A percentile compares a stretch with the other conserved stretches of the same genome.
Evolutionary conservation across 2,329 filamentous ascomycete genomes (phyloP).

Genomic region (Pseudocercospora cruenta): DNA sequence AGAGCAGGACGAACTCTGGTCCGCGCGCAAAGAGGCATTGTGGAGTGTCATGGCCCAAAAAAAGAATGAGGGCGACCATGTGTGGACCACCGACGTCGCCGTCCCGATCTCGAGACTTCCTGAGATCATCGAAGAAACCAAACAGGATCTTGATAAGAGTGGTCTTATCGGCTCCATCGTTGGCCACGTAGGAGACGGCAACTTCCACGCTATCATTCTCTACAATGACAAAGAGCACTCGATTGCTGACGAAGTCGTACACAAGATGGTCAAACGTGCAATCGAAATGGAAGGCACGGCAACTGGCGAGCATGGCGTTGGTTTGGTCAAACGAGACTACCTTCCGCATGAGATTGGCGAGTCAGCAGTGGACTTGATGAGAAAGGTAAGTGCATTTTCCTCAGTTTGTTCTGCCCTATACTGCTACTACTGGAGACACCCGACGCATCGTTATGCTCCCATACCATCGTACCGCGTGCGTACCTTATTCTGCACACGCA

Average conservation of each 20-base stretch:
- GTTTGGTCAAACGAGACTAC: slow-evolving; percentile 83
- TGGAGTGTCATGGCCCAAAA: slow-evolving; percentile 72
- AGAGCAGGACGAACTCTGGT: slow-evolving; percentile 73
- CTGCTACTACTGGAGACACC: neutral
- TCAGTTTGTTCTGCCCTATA: neutral
- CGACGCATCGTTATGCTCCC: neutral
- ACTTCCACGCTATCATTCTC: slow-evolving; percentile 70
- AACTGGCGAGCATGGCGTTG: slow-evolving; percentile 83
- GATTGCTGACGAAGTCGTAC: slow-evolving; percentile 71
- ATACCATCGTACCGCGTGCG: neutral
- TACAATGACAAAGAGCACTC: slow-evolving; percentile 69
- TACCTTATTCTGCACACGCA: neutral
- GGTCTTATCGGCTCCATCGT: slow-evolving; percentile 69
- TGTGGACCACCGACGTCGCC: slow-evolving; percentile 82
- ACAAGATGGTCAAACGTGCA: slow-evolving; percentile 83
- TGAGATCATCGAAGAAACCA: slow-evolving; percentile 77
- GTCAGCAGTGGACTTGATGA: slow-evolving; percentile 78
- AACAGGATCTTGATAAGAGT: slow-evolving; percentile 64
- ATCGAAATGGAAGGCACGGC: slow-evolving; percentile 81
- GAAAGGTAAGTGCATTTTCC: slow-evolving; percentile 61
- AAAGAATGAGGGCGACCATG: slow-evolving; percentile 61
- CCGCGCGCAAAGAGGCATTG: slow-evolving; percentile 72
- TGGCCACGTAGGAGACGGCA: slow-evolving; percentile 75
- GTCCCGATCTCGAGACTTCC: slow-evolving; percentile 73
- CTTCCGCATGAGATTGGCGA: slow-evolving; percentile 76